A percentile compares a stretch with the other conserved stretches of the same genome.
phyloP scores from a whole-genome alignment of 2,329 filamentous ascomycete species.

The Colletotrichum sublineola region DNA sequence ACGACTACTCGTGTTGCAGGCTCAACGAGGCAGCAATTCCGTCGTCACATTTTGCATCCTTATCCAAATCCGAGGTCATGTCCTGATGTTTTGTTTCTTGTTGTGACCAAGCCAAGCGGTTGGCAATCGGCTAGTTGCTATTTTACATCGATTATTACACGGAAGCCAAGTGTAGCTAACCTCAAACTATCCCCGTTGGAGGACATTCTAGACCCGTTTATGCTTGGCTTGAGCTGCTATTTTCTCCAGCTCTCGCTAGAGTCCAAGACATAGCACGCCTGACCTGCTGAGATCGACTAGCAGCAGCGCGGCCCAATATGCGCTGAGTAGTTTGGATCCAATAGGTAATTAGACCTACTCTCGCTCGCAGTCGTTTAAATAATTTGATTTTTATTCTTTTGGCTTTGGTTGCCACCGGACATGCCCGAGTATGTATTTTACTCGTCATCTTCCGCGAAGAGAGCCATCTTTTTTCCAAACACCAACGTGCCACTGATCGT shows the following conservation, averaged over 20 bases:
- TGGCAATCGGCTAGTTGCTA: slow-evolving; percentile 17
- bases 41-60: slow-evolving; percentile 9
- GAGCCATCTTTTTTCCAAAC: slow-evolving; percentile 59
- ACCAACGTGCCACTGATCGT: slow-evolving; percentile 66
- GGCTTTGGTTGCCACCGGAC: background rate
- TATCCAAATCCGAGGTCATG: background rate
- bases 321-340: background rate
- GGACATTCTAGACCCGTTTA: slow-evolving; percentile 5
- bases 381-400: background rate
- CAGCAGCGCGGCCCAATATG: background rate
- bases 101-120: slow-evolving; percentile 7
- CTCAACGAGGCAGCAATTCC: slow-evolving; percentile 5
- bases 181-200: slow-evolving; percentile 4
- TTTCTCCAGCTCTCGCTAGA: background rate
- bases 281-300: background rate
- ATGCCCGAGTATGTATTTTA: background rate
- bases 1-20: slow-evolving; percentile 12
- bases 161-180: slow-evolving; percentile 12
- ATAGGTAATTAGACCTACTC: background rate
- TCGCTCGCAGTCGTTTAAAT: background rate
- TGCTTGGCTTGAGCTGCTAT: slow-evolving; percentile 8
- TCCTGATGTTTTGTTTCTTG: slow-evolving; percentile 22
- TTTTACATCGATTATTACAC: slow-evolving; percentile 25
- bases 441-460: slow-evolving; percentile 30
- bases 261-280: slow-evolving; percentile 7